Base-by-base conservation (phyloP, 768 basidiomycete species). In the Suillus hirtellus region DNA sequence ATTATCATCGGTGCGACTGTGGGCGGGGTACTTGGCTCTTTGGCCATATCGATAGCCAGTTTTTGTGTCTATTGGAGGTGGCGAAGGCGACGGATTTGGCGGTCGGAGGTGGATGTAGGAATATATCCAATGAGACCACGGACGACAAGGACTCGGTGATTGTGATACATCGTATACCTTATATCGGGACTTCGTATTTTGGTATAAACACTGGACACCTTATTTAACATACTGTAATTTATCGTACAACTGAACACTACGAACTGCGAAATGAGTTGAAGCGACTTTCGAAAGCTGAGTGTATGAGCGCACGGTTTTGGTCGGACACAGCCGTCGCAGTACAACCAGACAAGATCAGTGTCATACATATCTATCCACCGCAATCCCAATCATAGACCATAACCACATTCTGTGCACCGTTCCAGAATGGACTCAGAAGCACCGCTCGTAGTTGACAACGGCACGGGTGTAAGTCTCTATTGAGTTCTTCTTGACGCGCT, bases 401-500 rank as follows among this genome's bases (percentile, higher is more conserved):
- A 52, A 19, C 55, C 4, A 56, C 38, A 24, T 27, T 11, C 21
- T n/a, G 54, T 55, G 54, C 35, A 37, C 35, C 31, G 2, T 37
- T 15, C 35, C 3, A 40, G 27, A 31, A 77, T 77, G 76, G 69
- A 77, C 38, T 21, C 70, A 53, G 71, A 72, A 62, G 68, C 75
- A 35, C 89, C 89, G 37, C 76, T 94, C 64, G 92, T 94, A 35
- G 91, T 95, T 63, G 93, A 95, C 69, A 94, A 94, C 66, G 93
- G 93, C 71, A 95, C 93, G 37, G 93, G 93, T 60, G 92, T 93
- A 78, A 72, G 90, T 79, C 43, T 19, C 24, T 17, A 35, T 19
- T 17, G 31, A 24, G 49, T 53, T 10, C 65, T 63, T 46, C 56
- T 21, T 53, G 47, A 61, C 66, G 55, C 55, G 56, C 60, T 49